Percentiles rank a stretch among this genome's conserved stretches.
These are phyloP conservation scores for Yamadazyma philogaea DNA, from an alignment of 805 yeast species.

Conservation along the genomic window DNA sequence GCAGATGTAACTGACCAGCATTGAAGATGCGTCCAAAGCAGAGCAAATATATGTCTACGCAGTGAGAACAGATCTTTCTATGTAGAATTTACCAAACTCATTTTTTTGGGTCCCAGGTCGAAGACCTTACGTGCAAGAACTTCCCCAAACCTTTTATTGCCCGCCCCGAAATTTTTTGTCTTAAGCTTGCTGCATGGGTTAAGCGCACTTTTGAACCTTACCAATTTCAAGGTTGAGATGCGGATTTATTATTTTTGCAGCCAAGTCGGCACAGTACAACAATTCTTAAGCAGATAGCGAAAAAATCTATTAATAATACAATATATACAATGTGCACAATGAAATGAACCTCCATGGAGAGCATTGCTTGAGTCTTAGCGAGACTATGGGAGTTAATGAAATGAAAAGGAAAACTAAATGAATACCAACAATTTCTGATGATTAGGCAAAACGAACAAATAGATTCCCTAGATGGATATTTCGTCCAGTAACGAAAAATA, in stretches of 20 bases:
- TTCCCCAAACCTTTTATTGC: background rate
- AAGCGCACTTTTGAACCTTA: too few species aligned
- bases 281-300: background rate
- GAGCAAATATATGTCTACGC: too few species aligned
- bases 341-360: conserved; percentile 2
- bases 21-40: too few species aligned
- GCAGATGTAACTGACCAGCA: too few species aligned
- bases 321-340: conserved; percentile 4
- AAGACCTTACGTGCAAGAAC: too few species aligned
- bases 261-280: background rate
- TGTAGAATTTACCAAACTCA: too few species aligned
- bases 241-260: conserved; percentile 2
- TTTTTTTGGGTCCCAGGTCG: background rate
- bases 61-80: too few species aligned
- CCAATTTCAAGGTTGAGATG: too few species aligned
- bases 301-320: conserved; percentile 4
- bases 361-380: background rate
- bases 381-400: too few species aligned
- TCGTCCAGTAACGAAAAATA: conserved; percentile 13
- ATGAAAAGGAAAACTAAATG: background rate
- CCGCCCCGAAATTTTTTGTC: background rate
- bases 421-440: background rate
- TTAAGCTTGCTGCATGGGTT: conserved; percentile 1
- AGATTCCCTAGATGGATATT: conserved; percentile 5
- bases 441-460: background rate